phyloP scores from a whole-genome alignment of 75 land plant genomes.

The Pinus tabuliformis region DNA sequence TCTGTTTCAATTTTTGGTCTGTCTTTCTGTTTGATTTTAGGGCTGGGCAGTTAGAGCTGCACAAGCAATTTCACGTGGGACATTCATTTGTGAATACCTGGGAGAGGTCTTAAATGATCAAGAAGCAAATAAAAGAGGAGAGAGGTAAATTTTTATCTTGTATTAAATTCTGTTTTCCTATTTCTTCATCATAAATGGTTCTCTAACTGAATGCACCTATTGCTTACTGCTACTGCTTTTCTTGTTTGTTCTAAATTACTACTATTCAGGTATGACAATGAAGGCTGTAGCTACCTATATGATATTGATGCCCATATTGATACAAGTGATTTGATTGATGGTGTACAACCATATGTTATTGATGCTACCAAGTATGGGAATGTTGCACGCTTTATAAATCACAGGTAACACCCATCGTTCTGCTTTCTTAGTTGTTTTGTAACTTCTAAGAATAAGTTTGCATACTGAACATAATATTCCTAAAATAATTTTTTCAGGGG shows the following conservation, averaged over 20 bases:
- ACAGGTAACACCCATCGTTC: constrained; percentile 53
- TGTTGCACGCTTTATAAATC: constrained; percentile 93
- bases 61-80: constrained; percentile 80
- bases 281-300: constrained; percentile 76
- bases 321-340: constrained; percentile 44
- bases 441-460: too few relatives aligned
- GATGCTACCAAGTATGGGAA: constrained; percentile 93
- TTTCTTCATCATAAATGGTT: not conserved
- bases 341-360: constrained; percentile 67
- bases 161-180: not conserved
- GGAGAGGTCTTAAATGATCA: constrained; percentile 87
- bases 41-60: constrained; percentile 98
- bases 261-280: constrained; percentile 63
- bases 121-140: constrained; percentile 71
- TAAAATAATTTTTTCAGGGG: not conserved
- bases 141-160: constrained; percentile 43
- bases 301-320: constrained; percentile 76
- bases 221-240: not conserved
- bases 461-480: too few relatives aligned
- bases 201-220: not conserved
- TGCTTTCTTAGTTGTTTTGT: too few relatives aligned
- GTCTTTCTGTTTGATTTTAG: constrained; percentile 31
- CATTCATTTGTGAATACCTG: constrained; percentile 92
- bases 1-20: constrained; percentile 4
- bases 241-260: not conserved